Percentiles rank a stretch among this genome's conserved stretches.
Conservation (phyloP, 169 alveolate species). For the Toxoplasma gondii region DNA sequence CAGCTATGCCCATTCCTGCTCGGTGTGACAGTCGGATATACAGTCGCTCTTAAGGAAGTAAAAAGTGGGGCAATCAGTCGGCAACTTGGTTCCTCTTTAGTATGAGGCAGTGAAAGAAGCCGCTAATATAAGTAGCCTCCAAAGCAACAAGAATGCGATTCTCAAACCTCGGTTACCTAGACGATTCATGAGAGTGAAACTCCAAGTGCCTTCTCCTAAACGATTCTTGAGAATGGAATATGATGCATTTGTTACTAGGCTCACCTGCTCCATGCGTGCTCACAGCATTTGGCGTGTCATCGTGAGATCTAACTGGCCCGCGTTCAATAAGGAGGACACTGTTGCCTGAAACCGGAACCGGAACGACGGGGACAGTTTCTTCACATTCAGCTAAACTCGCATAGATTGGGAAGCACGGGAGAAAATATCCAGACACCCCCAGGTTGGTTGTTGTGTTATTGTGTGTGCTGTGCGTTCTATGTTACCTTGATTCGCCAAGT, state of each 20-base stretch:
- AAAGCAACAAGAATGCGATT: too few relatives aligned
- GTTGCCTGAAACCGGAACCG: not conserved
- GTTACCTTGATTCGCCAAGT: slow-evolving; percentile 27
- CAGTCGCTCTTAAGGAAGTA: too few relatives aligned
- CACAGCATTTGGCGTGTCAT: slow-evolving; percentile 68
- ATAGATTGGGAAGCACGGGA: too few relatives aligned
- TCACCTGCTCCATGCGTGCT: slow-evolving; percentile 72
- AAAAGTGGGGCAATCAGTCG: too few relatives aligned
- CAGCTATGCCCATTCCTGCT: slow-evolving; percentile 74
- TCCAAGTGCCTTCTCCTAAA: not conserved
- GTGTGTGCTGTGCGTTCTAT: too few relatives aligned
- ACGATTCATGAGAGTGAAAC: not conserved
- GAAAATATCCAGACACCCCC: too few relatives aligned
- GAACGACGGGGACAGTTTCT: too few relatives aligned
- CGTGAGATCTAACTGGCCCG: slow-evolving; percentile 70
- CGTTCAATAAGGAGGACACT: slow-evolving; percentile 75
- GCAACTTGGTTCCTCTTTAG: too few relatives aligned
- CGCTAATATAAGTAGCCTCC: too few relatives aligned
- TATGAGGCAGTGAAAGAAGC: too few relatives aligned
- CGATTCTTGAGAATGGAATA: not conserved
- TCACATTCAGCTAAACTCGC: too few relatives aligned
- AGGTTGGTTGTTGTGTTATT: too few relatives aligned
- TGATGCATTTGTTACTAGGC: not conserved
- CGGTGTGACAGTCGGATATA: not conserved
- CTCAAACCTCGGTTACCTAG: not conserved